Conservation (phyloP, 75 land plant genomes). For the Sequoiadendron giganteum region DNA sequence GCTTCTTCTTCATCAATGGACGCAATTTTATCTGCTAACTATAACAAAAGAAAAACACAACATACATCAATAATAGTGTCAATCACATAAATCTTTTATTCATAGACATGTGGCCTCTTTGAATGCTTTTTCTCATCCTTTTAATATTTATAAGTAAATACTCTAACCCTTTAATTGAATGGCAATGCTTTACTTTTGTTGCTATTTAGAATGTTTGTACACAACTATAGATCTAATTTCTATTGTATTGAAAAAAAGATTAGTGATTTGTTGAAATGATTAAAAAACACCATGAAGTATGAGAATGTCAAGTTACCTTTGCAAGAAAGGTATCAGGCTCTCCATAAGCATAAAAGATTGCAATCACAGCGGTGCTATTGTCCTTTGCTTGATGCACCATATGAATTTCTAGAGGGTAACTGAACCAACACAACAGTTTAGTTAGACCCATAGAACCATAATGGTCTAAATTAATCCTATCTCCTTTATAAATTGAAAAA, state of each 20-base stretch:
- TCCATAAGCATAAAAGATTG: constrained; percentile 33
- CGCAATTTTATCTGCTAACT: background rate
- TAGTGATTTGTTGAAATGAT: no score
- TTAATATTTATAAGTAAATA: background rate
- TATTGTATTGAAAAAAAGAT: no score
- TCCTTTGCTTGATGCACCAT: constrained; percentile 28
- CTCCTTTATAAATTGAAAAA: no score
- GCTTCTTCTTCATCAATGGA: background rate
- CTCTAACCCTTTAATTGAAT: no score
- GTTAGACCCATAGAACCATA: background rate
- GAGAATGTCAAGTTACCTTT: constrained; percentile 2
- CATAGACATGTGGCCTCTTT: no score
- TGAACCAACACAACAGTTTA: background rate
- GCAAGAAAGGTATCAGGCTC: constrained; percentile 26
- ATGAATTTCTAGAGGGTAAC: constrained; percentile 32
- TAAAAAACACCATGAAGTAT: no score
- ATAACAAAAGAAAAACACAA: background rate
- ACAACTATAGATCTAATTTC: no score
- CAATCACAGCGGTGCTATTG: constrained; percentile 25
- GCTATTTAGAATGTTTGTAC: no score
- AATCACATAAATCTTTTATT: no score
- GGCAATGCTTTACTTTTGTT: no score
- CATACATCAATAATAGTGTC: no score
- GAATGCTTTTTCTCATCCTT: constrained; percentile 15
- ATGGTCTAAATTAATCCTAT: background rate